Evolutionary conservation across 1,139 yeast genomes (phyloP), one percentile per base, ranked within the genome.

Genomic region (Saccharomyces hybrid): DNA sequence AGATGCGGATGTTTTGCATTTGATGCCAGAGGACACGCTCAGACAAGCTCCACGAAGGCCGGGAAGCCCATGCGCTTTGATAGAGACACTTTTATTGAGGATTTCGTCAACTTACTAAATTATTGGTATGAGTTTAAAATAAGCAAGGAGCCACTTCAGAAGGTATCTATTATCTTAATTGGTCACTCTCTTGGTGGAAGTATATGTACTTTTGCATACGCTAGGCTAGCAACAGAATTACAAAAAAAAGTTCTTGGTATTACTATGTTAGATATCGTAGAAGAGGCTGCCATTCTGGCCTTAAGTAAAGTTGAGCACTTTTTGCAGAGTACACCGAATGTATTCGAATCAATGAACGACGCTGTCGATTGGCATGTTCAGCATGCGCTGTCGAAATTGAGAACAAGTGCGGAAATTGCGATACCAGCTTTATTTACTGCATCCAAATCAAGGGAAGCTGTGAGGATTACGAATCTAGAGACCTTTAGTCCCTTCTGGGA

Each of bases 151-250:
- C 71, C 70, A 3, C 38, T 46, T 6, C 54, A 54, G 4, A 62
- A 60, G 26, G 57, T 69, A 8, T 72, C 80, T 4, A 44, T 81
- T 4, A 67, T 86, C 52, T 72, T 90, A 1, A 76, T 91, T 6
- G 99, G 99, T 0, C 99, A 93, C 68, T 88, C 97, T 2, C 74
- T 95, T 26, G 99, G 99, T 1, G 99, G 98, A 0, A 78, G 97
- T 0, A 83, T 93, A 2, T 75, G 89, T 47, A 79, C 96, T 0
- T 78, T 78, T 50, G 73, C 77, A 0, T 68, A 76, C 3, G 56
- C 63, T 3, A 50, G 58, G 3, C 56, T 80, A 57, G 56, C 63
- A 61, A 51, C 58, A 50, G 27, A 52, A 26, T 60, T 63, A 58
- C 68, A 34, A 6, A 57, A 64, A 54, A 61, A 72, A 54, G 64